Evolutionary conservation across 2,329 filamentous ascomycete species (phyloP), one percentile per base, ranked within the genome.

Genomic region (Stachybotrys elegans): DNA sequence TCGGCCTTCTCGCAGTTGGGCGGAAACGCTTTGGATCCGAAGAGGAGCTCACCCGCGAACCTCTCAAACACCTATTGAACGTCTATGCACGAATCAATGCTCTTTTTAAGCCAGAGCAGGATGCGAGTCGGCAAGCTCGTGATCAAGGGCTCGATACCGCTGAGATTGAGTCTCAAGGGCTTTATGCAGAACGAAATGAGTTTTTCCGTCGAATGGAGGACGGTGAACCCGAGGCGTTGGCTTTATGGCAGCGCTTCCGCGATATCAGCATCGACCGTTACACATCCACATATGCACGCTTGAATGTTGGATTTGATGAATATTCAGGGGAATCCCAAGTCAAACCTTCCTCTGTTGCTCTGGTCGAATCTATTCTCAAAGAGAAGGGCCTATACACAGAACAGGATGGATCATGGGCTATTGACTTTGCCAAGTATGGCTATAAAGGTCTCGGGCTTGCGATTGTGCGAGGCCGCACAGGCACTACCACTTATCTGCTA

Each of bases 61-160:
- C 86, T 2, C 83, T 89, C 51, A 78, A 79, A 45, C 85, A 89
- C 59, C 68, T 90, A 11, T 86, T 84, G 51, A 77, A 87, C 44
- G 78, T 90, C 14, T 89, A 88, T 57, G 82, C 83, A 47, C 76
- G 77, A 59, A 85, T 88, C 58, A 83, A 79, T 55, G 71, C 72
- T 41, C 73, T 82, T 27, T 74, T 82, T 47, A 65, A 70, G 17
- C 78, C 75, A 0, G 82, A 88, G 63, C 74, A 80, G 37, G 80
- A 82, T 38, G 66, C 75, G 31, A 72, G 76, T 32, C 78, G 79
- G 56, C 67, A 62, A 23, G 69, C 72, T 32, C 70, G 73, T 47
- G 67, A 69, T 14, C 66, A 72, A 27, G 66, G 67, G 19, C 63
- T 69, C 35, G 68, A 71, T 23, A 68, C 65, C 4, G 60, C 67